These are phyloP conservation scores for Aurinia saxatilis DNA, from an alignment of 345 rosid species.

Conservation along the genomic window DNA sequence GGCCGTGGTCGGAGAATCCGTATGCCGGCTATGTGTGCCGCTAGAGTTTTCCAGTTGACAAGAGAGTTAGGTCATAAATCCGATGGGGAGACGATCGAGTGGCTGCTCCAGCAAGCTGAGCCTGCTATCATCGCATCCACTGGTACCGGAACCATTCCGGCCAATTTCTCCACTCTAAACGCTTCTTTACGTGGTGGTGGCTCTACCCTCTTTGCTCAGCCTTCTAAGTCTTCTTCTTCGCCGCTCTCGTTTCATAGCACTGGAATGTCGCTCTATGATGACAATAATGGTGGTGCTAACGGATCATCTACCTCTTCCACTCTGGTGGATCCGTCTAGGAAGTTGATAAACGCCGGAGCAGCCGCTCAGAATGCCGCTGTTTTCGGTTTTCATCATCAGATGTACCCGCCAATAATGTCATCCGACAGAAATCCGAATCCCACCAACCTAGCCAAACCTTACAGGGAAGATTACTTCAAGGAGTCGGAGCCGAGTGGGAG, in stretches of 20 bases:
- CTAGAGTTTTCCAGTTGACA: slow-evolving; percentile 73
- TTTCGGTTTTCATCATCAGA: slow-evolving; percentile 55
- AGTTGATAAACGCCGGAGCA: slow-evolving; percentile 25
- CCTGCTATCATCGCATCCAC: slow-evolving; percentile 69
- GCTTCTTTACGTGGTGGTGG: slow-evolving; percentile 70
- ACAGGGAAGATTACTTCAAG: slow-evolving; percentile 65
- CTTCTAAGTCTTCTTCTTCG: slow-evolving; percentile 52
- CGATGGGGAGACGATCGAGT: slow-evolving; percentile 79
- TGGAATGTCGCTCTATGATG: slow-evolving; percentile 39
- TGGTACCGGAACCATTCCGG: slow-evolving; percentile 83
- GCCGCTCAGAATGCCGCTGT: slow-evolving; percentile 28
- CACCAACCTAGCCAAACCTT: slow-evolving; percentile 35
- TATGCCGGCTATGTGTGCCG: slow-evolving; percentile 84
- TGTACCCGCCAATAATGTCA: slow-evolving; percentile 39
- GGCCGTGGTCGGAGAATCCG: slow-evolving; percentile 85
- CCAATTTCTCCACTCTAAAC: slow-evolving; percentile 71
- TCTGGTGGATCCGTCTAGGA: slow-evolving; percentile 22
- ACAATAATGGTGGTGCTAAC: slow-evolving; percentile 15
- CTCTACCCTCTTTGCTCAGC: slow-evolving; percentile 44
- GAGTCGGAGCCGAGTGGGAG: slow-evolving; percentile 40
- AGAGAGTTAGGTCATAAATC: slow-evolving; percentile 76
- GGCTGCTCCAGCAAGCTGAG: slow-evolving; percentile 83
- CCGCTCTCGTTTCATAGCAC: slow-evolving; percentile 52
- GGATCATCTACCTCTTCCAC: slow-evolving; percentile 14
- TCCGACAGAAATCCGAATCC: slow-evolving; percentile 29